Conservation (phyloP, 331 rosid genomes). For the Saraca asoca region DNA sequence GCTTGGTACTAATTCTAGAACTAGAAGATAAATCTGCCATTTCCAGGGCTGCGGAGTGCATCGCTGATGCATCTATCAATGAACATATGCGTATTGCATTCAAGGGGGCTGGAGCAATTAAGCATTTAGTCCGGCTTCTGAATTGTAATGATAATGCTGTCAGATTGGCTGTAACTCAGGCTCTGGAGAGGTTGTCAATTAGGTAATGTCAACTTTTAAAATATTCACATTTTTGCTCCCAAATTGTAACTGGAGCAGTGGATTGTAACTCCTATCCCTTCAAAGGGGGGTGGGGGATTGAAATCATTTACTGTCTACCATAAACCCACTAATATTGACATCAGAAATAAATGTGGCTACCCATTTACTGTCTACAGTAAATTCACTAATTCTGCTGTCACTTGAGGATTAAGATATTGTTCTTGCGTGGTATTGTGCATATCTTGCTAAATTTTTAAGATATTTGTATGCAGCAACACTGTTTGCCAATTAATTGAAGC, state of each 20-base stretch:
- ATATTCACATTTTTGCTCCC: conserved; percentile 5
- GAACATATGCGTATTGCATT: conserved; percentile 79
- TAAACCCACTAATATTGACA: no score
- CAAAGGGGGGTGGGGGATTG: not conserved
- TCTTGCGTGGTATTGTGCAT: not conserved
- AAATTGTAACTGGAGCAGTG: conserved; percentile 21
- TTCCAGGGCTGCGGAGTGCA: conserved; percentile 64
- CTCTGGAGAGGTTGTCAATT: conserved; percentile 74
- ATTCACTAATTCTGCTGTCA: not conserved
- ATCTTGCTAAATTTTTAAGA: conserved; percentile 6
- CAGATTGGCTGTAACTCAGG: conserved; percentile 54
- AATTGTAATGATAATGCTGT: conserved; percentile 47
- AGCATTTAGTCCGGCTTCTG: conserved; percentile 62
- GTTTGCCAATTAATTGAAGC: conserved; percentile 72
- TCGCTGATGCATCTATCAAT: conserved; percentile 75
- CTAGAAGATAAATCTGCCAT: conserved; percentile 66
- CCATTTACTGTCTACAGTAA: not conserved
- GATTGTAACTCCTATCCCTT: conserved; percentile 4
- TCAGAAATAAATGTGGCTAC: no score
- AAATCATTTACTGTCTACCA: no score
- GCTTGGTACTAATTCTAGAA: conserved; percentile 72
- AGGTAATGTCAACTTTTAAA: conserved; percentile 47
- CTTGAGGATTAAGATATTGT: not conserved
- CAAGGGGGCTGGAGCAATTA: conserved; percentile 90
- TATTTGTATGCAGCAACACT: conserved; percentile 58